A percentile compares a stretch with the other conserved stretches of the same genome.
phyloP scores from a whole-genome alignment of 441 rosid species.

The Pelargonium cotyledonis region DNA sequence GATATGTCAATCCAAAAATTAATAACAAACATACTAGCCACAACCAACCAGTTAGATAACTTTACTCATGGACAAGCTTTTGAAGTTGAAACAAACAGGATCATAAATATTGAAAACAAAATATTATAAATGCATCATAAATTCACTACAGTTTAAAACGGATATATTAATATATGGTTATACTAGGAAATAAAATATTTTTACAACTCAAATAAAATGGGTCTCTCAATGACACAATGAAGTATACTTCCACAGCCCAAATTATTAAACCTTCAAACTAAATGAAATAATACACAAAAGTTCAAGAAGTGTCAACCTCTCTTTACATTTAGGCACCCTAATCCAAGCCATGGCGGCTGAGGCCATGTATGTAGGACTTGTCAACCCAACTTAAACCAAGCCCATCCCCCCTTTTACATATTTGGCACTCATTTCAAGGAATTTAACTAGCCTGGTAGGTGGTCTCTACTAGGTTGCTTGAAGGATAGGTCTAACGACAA shows the following conservation, averaged over 20 bases:
- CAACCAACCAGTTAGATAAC: neutral
- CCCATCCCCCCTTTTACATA: neutral
- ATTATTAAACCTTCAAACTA: neutral
- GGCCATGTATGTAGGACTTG: neutral
- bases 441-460: neutral
- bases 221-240: neutral
- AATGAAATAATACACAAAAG: neutral
- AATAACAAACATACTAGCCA: slow-evolving; percentile 9
- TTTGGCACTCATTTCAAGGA: neutral
- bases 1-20: slow-evolving; percentile 11
- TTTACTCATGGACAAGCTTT: neutral
- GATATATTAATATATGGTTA: neutral
- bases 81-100: neutral
- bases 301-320: neutral
- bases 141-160: neutral
- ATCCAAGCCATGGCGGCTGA: neutral
- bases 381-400: neutral
- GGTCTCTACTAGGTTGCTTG: neutral
- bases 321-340: neutral
- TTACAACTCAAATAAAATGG: too few species aligned
- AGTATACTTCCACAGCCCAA: neutral
- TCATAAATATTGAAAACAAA: neutral
- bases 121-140: neutral
- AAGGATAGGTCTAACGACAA: neutral
- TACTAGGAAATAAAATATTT: neutral